Percentiles rank a stretch among this genome's conserved stretches.
These are phyloP conservation scores for Ogataea thermomethanolica DNA, from an alignment of 805 yeast species.

Conservation along the genomic window DNA sequence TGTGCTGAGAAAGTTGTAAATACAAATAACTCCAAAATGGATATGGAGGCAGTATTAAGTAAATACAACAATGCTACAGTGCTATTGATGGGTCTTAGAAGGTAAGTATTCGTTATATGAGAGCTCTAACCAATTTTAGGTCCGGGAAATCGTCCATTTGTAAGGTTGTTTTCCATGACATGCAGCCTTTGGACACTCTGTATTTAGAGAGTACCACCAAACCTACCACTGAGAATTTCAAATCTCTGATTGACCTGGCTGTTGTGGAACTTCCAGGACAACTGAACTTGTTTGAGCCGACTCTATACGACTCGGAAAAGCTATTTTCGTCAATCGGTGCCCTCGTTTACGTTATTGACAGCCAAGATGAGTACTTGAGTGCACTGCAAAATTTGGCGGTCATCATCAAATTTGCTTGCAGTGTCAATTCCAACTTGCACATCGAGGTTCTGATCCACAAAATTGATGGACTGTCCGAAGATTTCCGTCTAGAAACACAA, in stretches of 20 bases:
- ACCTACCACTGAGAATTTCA: slow-evolving; percentile 81
- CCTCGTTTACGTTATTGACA: slow-evolving; percentile 88
- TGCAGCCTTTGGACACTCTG: slow-evolving; percentile 92
- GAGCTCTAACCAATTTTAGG: slow-evolving; percentile 31
- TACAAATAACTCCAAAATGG: slow-evolving; percentile 14
- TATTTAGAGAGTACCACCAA: slow-evolving; percentile 87
- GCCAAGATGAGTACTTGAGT: slow-evolving; percentile 91
- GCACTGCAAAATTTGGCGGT: slow-evolving; percentile 86
- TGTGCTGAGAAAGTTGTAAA: slow-evolving; percentile 4
- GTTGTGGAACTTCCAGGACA: slow-evolving; percentile 97
- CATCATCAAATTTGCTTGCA: slow-evolving; percentile 83
- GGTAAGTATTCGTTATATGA: slow-evolving; percentile 33
- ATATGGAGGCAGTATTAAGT: slow-evolving; percentile 27
- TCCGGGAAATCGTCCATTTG: slow-evolving; percentile 95
- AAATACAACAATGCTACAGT: slow-evolving; percentile 73
- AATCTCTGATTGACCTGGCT: slow-evolving; percentile 78
- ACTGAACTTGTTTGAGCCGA: slow-evolving; percentile 81
- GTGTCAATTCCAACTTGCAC: slow-evolving; percentile 78
- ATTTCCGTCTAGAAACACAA: slow-evolving; percentile 89
- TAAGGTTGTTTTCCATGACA: slow-evolving; percentile 91
- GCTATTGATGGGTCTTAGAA: slow-evolving; percentile 80
- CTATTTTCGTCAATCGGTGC: slow-evolving; percentile 84
- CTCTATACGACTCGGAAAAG: slow-evolving; percentile 66
- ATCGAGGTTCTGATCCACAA: slow-evolving; percentile 94
- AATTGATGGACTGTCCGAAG: slow-evolving; percentile 93